Conservation (phyloP, 2,329 filamentous ascomycete species). For the Phyllosticta citribraziliensis region DNA sequence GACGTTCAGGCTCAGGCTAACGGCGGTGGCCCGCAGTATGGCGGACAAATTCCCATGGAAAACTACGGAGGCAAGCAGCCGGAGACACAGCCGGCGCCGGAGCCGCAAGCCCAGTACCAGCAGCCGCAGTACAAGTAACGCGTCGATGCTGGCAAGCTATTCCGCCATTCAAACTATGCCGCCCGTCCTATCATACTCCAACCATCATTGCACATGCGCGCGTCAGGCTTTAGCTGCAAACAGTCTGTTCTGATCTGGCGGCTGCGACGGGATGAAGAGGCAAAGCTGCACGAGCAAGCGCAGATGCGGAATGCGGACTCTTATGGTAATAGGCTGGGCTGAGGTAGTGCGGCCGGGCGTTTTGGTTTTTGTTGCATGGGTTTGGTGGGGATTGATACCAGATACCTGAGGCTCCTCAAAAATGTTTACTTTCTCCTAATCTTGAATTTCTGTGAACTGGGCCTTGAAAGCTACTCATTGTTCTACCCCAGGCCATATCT, state of each 20-base stretch:
- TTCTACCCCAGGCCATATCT: too few relatives aligned
- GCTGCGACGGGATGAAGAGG: neutral
- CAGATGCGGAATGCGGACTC: neutral
- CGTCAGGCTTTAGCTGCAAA: slow-evolving; percentile 1
- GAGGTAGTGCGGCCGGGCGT: neutral
- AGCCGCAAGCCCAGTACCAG: slow-evolving; percentile 1
- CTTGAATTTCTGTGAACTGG: too few relatives aligned
- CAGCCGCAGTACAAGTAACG: slow-evolving; percentile 12
- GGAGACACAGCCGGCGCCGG: neutral
- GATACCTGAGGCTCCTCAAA: neutral
- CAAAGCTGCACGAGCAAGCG: neutral
- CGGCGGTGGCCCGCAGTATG: slow-evolving; percentile 3
- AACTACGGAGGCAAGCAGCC: neutral
- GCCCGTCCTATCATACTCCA: neutral
- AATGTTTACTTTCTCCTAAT: neutral
- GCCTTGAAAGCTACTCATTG: too few relatives aligned
- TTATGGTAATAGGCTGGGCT: neutral
- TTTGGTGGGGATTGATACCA: slow-evolving; percentile 2
- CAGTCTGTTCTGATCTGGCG: neutral
- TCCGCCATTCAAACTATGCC: neutral
- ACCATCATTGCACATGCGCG: neutral
- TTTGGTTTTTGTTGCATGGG: neutral
- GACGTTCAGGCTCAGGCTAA: slow-evolving; percentile 26
- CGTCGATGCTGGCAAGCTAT: neutral
- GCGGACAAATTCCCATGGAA: slow-evolving; percentile 9